These are phyloP conservation scores for Flaveria bidentis DNA, from an alignment of 129 eudicot genomes.

Conservation along the genomic window DNA sequence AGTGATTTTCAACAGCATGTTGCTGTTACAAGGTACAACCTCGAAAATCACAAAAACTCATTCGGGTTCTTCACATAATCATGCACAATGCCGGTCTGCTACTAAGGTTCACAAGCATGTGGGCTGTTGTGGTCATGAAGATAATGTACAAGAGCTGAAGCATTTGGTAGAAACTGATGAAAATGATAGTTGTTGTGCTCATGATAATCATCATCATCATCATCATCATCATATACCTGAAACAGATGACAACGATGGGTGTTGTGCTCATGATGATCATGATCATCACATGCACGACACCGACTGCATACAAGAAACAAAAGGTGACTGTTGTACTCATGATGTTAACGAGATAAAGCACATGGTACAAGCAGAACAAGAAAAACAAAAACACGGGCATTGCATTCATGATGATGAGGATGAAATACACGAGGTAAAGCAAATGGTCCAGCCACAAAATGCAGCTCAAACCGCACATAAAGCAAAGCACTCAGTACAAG, in stretches of 20 bases:
- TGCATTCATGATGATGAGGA: constrained; percentile 25
- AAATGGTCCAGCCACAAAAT: neutral
- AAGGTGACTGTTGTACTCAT: constrained; percentile 27
- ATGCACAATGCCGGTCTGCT: constrained; percentile 21
- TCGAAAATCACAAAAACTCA: neutral
- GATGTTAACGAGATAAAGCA: constrained; percentile 25
- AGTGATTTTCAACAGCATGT: constrained; percentile 91
- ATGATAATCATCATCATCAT: constrained; percentile 13
- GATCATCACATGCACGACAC: constrained; percentile 13
- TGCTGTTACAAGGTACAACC: constrained; percentile 46
- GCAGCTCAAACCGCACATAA: neutral
- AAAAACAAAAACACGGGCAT: constrained; percentile 28
- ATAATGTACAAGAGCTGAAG: constrained; percentile 16
- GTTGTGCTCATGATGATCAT: constrained; percentile 36
- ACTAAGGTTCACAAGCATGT: constrained; percentile 16
- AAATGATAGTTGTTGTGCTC: constrained; percentile 20
- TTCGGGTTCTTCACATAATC: constrained; percentile 23
- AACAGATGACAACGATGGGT: constrained; percentile 23
- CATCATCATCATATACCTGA: neutral
- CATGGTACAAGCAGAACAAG: constrained; percentile 10
- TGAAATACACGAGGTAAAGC: constrained; percentile 35
- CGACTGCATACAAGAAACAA: constrained; percentile 27
- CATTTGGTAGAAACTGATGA: constrained; percentile 24
- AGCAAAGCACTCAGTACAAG: neutral
- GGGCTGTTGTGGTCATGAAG: constrained; percentile 17